Evolutionary conservation across 768 basidiomycete species (phyloP).

Genomic region (Rubroboletus pulcherrimus): DNA sequence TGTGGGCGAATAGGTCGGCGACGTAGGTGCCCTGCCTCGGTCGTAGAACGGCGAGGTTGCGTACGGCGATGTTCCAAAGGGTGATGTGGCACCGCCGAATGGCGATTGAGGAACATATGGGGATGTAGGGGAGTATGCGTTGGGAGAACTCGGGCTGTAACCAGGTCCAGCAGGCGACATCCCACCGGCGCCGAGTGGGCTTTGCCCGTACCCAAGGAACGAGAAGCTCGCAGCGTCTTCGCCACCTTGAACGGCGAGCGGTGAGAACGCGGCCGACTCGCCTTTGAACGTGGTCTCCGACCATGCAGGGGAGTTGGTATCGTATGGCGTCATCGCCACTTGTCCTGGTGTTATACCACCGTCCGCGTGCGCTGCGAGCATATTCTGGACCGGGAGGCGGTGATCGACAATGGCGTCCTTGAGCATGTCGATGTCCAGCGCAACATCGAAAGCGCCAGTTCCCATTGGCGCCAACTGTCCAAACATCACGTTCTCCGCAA

Average conservation of each 20-base stretch:
- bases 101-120: constrained; percentile 87
- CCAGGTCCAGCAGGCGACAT: constrained; percentile 88
- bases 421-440: constrained; percentile 95
- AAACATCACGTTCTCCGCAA: constrained; percentile 99
- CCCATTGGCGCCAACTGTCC: constrained; percentile 99
- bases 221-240: constrained; percentile 79
- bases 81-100: constrained; percentile 77
- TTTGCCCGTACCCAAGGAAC: constrained; percentile 78
- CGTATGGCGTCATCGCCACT: constrained; percentile 96
- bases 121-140: constrained; percentile 84
- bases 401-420: constrained; percentile 98
- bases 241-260: constrained; percentile 79
- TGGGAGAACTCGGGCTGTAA: constrained; percentile 91
- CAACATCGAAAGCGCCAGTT: constrained; percentile 93
- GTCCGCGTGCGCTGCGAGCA: constrained; percentile 74
- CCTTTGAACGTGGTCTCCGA: constrained; percentile 74
- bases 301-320: constrained; percentile 85
- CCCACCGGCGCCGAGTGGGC: constrained; percentile 76
- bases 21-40: constrained; percentile 60
- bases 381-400: constrained; percentile 79
- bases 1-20: constrained; percentile 85
- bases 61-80: constrained; percentile 77
- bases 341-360: constrained; percentile 90
- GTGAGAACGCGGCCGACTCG: constrained; percentile 91
- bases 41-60: constrained; percentile 84